These are phyloP conservation scores for Colletotrichum sp. DNA, from an alignment of 2,329 filamentous ascomycete genomes.

Conservation along the genomic window DNA sequence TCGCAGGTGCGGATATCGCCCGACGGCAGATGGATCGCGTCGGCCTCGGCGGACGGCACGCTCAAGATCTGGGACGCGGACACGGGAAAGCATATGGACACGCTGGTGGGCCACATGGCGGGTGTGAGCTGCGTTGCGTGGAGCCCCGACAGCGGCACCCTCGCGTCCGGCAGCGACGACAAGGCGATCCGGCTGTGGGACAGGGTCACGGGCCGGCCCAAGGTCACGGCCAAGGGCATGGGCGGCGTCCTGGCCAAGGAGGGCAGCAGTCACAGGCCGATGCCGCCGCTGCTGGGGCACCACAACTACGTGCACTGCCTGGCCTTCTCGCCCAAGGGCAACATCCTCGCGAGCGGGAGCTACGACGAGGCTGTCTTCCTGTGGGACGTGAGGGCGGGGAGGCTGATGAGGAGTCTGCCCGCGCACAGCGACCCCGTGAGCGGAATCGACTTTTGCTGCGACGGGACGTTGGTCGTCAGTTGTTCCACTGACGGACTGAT, in stretches of 20 bases:
- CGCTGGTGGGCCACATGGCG: conserved; percentile 90
- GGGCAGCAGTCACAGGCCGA: conserved; percentile 32
- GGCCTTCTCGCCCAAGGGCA: conserved; percentile 96
- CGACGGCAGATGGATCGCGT: conserved; percentile 88
- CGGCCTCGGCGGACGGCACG: conserved; percentile 86
- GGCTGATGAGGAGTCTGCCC: conserved; percentile 87
- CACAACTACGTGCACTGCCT: conserved; percentile 96
- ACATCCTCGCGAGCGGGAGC: conserved; percentile 92
- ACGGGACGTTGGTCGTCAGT: conserved; percentile 90
- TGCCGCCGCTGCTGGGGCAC: conserved; percentile 76
- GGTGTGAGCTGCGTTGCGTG: conserved; percentile 94
- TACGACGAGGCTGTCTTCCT: conserved; percentile 98
- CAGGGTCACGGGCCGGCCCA: conserved; percentile 63
- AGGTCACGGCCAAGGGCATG: conserved; percentile 44
- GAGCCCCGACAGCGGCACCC: conserved; percentile 85
- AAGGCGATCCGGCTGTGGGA: conserved; percentile 97
- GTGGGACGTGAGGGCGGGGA: conserved; percentile 91
- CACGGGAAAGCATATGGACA: conserved; percentile 82
- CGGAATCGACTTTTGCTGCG: conserved; percentile 89
- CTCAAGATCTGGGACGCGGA: conserved; percentile 88
- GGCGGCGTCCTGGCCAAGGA: conserved; percentile 20
- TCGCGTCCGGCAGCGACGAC: conserved; percentile 94
- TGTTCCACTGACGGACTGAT: conserved; percentile 92
- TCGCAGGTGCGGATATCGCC: conserved; percentile 91
- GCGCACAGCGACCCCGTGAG: conserved; percentile 95